Evolutionary conservation across 768 basidiomycete genomes (phyloP), one percentile per base, ranked within the genome.

Genomic region (Coprinopsis marcescibilis): DNA sequence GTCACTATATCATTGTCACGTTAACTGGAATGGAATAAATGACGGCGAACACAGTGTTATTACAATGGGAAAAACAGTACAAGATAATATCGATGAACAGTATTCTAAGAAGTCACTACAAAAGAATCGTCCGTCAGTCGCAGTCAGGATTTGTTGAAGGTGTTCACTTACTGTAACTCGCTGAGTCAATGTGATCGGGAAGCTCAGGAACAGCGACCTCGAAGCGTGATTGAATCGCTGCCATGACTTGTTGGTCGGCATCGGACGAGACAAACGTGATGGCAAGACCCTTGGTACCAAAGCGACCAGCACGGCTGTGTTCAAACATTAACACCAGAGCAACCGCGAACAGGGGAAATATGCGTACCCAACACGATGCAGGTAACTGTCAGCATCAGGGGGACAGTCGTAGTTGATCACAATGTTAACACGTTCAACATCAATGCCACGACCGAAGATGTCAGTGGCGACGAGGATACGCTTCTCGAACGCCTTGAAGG

Each of bases 401-500:
- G 96, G 93, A 52, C 88, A 92, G 60, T 99, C 96, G 62, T 99
- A 99, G 68, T 99, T 99, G 72, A 99, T 80, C 42, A 99, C 96
- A 49, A 98, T 97, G 69, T 99, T 99, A 57, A 99, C 96, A 51
- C 96, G 92, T 65, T 99, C 96, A 17, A 99, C 95, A 70, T 99
- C 96, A 54, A 99, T 99, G 55, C 95, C 96, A 65, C 96, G 90
- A 50, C 96, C 96, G 52, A 99, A 99, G 55, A 99, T 98, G 65
- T 99, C 96, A 15, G 96, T 99, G 15, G 94, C 95, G 33, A 99
- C 96, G 15, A 99, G 77, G 54, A 99, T 97, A 54, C 96, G 92
- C 71, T 97, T 99, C 73, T 99, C 96, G 56, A 99, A 99, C 14
- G 90, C 89, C 70, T 99, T 99, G 79, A 99, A 99, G 29, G 94